Evolutionary conservation across 495 filamentous ascomycete genomes (phyloP).

Genomic region (Schizothecium vesticola): DNA sequence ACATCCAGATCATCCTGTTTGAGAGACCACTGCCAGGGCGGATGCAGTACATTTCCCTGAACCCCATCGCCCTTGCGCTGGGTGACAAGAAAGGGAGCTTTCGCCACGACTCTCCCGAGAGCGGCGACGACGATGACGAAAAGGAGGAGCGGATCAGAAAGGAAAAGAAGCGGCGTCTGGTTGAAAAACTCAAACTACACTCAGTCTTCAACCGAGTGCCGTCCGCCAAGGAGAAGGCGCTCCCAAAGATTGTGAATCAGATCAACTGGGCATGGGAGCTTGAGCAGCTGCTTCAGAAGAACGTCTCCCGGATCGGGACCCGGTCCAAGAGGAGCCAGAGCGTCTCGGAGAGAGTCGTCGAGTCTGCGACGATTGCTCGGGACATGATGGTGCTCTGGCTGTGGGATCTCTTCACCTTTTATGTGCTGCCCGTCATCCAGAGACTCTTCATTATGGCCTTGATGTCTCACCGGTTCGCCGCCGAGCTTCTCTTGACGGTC

Average conservation of each 20-base stretch:
- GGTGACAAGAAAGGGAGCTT: conserved; percentile 59
- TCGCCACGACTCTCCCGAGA: conserved; percentile 32
- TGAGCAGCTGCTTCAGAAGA: conserved; percentile 75
- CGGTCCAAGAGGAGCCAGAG: conserved; percentile 80
- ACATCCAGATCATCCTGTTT: conserved; percentile 83
- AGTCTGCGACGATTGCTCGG: conserved; percentile 81
- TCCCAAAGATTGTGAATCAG: conserved; percentile 83
- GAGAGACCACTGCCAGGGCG: conserved; percentile 75
- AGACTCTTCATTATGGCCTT: conserved; percentile 68
- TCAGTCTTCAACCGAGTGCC: conserved; percentile 69
- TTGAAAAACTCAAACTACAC: conserved; percentile 88
- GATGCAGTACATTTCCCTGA: conserved; percentile 96
- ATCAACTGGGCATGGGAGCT: conserved; percentile 95
- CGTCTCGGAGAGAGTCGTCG: conserved; percentile 90
- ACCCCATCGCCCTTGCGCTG: conserved; percentile 81
- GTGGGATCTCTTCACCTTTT: conserved; percentile 66
- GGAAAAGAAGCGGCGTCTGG: conserved; percentile 52
- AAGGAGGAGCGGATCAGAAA: conserved; percentile 51
- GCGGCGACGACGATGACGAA: conserved; percentile 59
- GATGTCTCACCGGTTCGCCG: conserved; percentile 73
- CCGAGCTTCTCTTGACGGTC: conserved; percentile 71
- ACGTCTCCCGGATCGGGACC: conserved; percentile 72
- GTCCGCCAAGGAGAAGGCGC: conserved; percentile 74
- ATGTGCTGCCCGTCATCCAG: conserved; percentile 73
- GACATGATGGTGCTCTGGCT: conserved; percentile 64